A percentile compares a stretch with the other conserved stretches of the same genome.
phyloP scores from a whole-genome alignment of 192 early-diverging fungal genomes.

The Podila epigama region DNA sequence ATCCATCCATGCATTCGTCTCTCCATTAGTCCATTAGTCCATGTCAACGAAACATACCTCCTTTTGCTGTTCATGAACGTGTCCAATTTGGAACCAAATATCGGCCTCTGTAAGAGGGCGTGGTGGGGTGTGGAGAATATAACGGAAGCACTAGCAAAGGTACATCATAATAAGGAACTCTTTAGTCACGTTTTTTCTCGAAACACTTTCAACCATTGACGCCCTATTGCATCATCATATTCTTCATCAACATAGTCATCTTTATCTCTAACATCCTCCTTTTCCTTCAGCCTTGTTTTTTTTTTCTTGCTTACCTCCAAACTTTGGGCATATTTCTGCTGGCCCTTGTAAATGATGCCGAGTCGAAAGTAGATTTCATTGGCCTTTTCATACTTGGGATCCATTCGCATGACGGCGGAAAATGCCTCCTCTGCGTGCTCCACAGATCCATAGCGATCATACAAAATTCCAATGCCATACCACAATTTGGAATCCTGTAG shows the following conservation, averaged over 20 bases:
- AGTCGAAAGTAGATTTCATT: constrained; percentile 98
- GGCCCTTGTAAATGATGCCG: constrained; percentile 98
- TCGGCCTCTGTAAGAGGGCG: constrained; percentile 93
- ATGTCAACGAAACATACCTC: constrained; percentile 60
- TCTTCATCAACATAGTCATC: no score
- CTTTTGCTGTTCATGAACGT: constrained; percentile 94
- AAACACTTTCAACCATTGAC: no score
- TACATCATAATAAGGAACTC: background rate
- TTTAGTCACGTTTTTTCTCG: background rate
- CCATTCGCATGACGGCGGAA: constrained; percentile 92
- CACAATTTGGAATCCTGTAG: constrained; percentile 94
- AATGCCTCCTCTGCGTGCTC: constrained; percentile 98
- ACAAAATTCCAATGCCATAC: constrained; percentile 98
- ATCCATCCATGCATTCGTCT: background rate
- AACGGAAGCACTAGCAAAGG: constrained; percentile 81
- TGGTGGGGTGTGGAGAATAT: constrained; percentile 88
- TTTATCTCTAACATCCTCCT: no score
- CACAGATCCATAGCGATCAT: constrained; percentile 96
- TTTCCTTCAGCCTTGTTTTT: no score
- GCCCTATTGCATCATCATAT: no score
- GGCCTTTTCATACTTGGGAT: constrained; percentile 96
- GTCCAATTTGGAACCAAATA: constrained; percentile 99
- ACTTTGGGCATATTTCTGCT: constrained; percentile 77
- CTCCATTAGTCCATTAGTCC: background rate
- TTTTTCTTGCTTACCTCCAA: constrained; percentile 58